Conservation (phyloP, 1,284 basidiomycete species). For the Trichosporon asahii region DNA sequence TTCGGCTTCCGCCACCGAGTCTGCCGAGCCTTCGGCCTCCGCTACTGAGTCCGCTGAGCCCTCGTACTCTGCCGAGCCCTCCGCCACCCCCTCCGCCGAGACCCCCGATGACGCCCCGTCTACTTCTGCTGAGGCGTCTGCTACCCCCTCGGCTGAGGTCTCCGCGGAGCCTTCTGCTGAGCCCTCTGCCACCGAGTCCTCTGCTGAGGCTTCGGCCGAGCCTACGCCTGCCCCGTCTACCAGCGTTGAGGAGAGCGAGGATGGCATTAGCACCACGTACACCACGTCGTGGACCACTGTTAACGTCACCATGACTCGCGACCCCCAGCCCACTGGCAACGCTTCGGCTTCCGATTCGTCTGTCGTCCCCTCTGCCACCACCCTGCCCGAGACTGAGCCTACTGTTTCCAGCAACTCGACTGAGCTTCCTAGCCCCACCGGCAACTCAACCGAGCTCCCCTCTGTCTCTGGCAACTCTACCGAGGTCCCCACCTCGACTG, state of each 20-base stretch:
- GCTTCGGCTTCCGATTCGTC: not conserved
- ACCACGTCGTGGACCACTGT: slow-evolving; percentile 37
- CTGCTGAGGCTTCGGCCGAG: not conserved
- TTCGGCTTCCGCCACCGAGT: not conserved
- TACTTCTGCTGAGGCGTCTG: not conserved
- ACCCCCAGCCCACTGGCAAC: slow-evolving; percentile 11
- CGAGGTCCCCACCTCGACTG: not conserved
- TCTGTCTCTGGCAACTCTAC: slow-evolving; percentile 14
- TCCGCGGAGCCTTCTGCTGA: slow-evolving; percentile 4
- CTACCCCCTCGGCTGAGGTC: slow-evolving; percentile 6
- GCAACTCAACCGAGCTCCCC: slow-evolving; percentile 15
- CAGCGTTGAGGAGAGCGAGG: slow-evolving; percentile 31
- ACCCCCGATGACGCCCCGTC: not conserved
- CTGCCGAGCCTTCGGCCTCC: slow-evolving; percentile 1
- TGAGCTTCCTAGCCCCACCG: not conserved
- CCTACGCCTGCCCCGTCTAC: slow-evolving; percentile 5
- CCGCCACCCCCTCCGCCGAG: slow-evolving; percentile 11
- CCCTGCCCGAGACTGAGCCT: not conserved
- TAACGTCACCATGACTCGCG: slow-evolving; percentile 35
- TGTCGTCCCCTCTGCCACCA: not conserved
- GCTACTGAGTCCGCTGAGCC: not conserved
- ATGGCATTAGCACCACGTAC: slow-evolving; percentile 39
- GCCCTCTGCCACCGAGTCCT: slow-evolving; percentile 2
- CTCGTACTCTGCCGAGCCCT: slow-evolving; percentile 14
- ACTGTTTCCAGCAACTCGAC: not conserved